phyloP scores from a whole-genome alignment of 1,284 basidiomycete genomes.

The Polyporus tsugae region DNA sequence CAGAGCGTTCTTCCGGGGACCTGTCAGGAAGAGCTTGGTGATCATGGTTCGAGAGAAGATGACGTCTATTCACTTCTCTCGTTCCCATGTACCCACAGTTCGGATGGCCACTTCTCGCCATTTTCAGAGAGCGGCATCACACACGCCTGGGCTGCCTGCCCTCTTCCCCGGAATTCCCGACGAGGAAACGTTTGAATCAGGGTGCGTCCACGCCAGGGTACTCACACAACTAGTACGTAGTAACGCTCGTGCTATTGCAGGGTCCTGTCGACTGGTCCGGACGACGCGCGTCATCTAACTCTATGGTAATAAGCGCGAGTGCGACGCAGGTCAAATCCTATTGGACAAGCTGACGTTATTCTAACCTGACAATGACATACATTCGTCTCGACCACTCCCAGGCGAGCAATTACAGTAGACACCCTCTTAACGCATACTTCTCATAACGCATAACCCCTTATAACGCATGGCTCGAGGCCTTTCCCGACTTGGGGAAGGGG shows the following conservation, averaged over 20 bases:
- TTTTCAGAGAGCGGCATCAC: not conserved
- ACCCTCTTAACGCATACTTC: too few species aligned
- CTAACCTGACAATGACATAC: slow-evolving; percentile 3
- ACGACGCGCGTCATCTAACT: not conserved
- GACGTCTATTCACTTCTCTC: not conserved
- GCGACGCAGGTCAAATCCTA: not conserved
- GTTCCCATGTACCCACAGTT: slow-evolving; percentile 5
- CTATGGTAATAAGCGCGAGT: not conserved
- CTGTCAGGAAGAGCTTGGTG: slow-evolving; percentile 7
- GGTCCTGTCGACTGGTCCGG: not conserved
- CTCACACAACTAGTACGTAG: not conserved
- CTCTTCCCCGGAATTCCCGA: not conserved
- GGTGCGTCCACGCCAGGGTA: not conserved
- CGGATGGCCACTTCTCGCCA: not conserved
- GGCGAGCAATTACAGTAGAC: not conserved
- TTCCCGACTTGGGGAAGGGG: too few species aligned
- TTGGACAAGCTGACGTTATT: slow-evolving; percentile 11
- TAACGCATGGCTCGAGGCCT: too few species aligned
- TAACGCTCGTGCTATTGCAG: not conserved
- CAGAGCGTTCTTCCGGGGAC: not conserved
- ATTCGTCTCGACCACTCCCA: slow-evolving; percentile 12
- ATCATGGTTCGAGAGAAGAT: slow-evolving; percentile 1
- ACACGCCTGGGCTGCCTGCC: not conserved
- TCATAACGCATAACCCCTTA: too few species aligned
- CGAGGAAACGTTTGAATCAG: not conserved